These are phyloP conservation scores for Cladophialophora exuberans DNA, from an alignment of 2,329 filamentous ascomycete species.

Conservation along the genomic window DNA sequence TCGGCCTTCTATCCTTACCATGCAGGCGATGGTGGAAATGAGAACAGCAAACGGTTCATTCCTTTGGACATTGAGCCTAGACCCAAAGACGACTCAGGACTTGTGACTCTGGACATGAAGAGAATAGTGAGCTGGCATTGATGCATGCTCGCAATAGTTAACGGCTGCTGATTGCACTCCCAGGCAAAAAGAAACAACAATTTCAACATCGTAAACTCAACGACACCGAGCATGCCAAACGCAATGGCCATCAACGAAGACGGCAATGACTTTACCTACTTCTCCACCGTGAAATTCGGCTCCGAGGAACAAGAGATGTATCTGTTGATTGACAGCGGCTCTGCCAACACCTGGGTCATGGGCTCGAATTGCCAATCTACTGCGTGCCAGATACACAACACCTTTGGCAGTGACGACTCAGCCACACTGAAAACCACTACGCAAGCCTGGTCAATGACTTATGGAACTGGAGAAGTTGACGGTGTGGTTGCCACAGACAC, in stretches of 20 bases:
- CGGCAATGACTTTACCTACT: constrained; percentile 59
- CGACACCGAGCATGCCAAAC: constrained; percentile 46
- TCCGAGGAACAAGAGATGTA: constrained; percentile 55
- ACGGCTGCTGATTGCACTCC: constrained; percentile 27
- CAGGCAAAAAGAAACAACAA: constrained; percentile 49
- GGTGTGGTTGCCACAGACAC: constrained; percentile 70
- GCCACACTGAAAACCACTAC: constrained; percentile 60
- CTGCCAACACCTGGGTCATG: constrained; percentile 81
- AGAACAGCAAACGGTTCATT: constrained; percentile 38
- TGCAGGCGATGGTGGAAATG: constrained; percentile 29
- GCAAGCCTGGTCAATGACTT: constrained; percentile 67
- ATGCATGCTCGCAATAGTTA: not conserved
- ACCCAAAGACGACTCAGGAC: constrained; percentile 32
- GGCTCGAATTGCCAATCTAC: constrained; percentile 66
- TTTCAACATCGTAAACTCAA: constrained; percentile 49
- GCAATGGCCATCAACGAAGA: constrained; percentile 58
- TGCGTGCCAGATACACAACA: constrained; percentile 71
- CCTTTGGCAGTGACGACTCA: constrained; percentile 69
- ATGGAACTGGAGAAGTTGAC: constrained; percentile 75
- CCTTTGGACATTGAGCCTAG: constrained; percentile 33
- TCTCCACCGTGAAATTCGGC: constrained; percentile 55
- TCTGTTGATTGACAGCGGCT: constrained; percentile 59
- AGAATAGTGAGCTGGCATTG: constrained; percentile 34
- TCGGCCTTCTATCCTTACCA: constrained; percentile 50
- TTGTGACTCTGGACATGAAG: constrained; percentile 43